Conservation (phyloP, 2,329 filamentous ascomycete genomes). For the Verticillium klebahnii region DNA sequence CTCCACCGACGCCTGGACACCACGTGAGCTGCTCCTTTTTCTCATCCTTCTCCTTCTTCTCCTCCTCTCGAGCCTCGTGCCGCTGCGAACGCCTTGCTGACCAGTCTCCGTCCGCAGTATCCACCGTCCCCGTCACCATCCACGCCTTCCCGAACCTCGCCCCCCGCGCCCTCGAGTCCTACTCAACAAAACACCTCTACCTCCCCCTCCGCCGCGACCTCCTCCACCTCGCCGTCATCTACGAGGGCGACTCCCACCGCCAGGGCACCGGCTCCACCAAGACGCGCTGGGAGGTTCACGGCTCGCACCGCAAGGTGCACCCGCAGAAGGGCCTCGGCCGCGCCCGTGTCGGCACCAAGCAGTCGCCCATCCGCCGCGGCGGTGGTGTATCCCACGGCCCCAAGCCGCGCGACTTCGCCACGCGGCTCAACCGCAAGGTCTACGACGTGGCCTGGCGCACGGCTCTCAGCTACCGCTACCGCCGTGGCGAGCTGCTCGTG, state of each 20-base stretch:
- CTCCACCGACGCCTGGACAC: constrained; percentile 36
- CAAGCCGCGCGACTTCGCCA: constrained; percentile 84
- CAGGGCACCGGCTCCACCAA: constrained; percentile 83
- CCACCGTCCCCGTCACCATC: constrained; percentile 75
- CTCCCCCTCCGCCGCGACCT: constrained; percentile 87
- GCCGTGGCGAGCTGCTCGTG: constrained; percentile 80
- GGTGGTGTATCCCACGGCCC: constrained; percentile 91
- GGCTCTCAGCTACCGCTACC: constrained; percentile 86
- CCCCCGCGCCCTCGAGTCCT: constrained; percentile 71
- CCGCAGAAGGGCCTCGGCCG: constrained; percentile 82
- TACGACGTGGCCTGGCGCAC: constrained; percentile 96
- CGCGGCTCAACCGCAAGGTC: constrained; percentile 77
- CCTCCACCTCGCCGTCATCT: constrained; percentile 86
- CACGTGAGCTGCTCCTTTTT: constrained; percentile 28
- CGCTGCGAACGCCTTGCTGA: constrained; percentile 6
- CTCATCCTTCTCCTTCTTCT: neutral
- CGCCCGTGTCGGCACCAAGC: constrained; percentile 75
- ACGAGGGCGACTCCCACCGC: constrained; percentile 84
- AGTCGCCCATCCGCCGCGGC: constrained; percentile 76
- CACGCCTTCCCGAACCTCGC: constrained; percentile 89
- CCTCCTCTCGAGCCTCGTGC: neutral
- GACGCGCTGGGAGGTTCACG: constrained; percentile 77
- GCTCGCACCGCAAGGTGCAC: constrained; percentile 75
- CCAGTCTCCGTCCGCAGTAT: constrained; percentile 30
- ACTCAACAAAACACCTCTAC: constrained; percentile 76